phyloP scores from a whole-genome alignment of 2,329 filamentous ascomycete genomes.

The Plectosphaerella cucumerina region DNA sequence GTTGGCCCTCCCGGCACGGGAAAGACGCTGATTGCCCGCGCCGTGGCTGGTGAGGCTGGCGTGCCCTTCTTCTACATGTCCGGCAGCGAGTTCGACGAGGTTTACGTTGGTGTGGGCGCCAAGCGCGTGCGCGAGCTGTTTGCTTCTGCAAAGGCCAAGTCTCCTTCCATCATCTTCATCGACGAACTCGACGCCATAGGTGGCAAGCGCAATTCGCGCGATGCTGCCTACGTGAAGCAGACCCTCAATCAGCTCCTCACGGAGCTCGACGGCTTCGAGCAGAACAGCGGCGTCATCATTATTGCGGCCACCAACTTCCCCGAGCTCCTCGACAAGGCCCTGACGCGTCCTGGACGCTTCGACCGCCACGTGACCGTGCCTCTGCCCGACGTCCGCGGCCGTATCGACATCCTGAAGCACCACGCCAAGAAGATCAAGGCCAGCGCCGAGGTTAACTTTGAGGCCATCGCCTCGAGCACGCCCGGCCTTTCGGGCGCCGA shows the following conservation, averaged over 20 bases:
- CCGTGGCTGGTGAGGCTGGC: constrained; percentile 92
- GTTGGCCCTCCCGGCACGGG: constrained; percentile 95
- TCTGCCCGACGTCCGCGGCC: constrained; percentile 87
- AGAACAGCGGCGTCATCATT: constrained; percentile 91
- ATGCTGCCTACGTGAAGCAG: constrained; percentile 94
- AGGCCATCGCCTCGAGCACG: constrained; percentile 79
- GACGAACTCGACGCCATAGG: constrained; percentile 94
- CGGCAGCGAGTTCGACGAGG: constrained; percentile 95
- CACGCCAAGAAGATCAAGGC: constrained; percentile 90
- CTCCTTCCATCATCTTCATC: constrained; percentile 91
- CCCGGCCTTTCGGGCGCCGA: constrained; percentile 93
- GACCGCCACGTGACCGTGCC: constrained; percentile 88
- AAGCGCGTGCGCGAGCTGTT: constrained; percentile 97
- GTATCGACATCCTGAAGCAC: constrained; percentile 88
- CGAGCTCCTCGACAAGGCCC: constrained; percentile 86
- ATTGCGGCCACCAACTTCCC: constrained; percentile 96
- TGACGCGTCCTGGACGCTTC: constrained; percentile 96
- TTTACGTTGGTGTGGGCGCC: constrained; percentile 94
- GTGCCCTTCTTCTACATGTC: constrained; percentile 99
- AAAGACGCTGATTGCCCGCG: constrained; percentile 92
- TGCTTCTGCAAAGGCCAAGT: constrained; percentile 73
- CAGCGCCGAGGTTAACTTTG: constrained; percentile 73
- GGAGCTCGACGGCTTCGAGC: constrained; percentile 94
- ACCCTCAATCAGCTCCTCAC: constrained; percentile 96
- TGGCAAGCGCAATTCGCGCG: constrained; percentile 85